phyloP scores from a whole-genome alignment of 345 rosid genomes.

The Eucalyptus fibrosa region DNA sequence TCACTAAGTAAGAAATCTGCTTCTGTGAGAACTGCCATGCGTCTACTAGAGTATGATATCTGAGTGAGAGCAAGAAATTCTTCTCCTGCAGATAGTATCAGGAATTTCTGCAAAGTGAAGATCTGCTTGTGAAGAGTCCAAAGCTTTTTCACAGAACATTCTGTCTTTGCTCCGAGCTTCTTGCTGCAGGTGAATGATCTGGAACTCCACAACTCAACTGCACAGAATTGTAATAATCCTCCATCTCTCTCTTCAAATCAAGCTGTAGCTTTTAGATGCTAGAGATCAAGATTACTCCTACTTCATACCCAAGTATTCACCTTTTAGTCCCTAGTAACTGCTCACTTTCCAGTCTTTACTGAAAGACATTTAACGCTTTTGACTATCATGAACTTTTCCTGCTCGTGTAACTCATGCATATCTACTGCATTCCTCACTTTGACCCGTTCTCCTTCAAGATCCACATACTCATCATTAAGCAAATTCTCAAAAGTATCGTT shows the following conservation, averaged over 20 bases:
- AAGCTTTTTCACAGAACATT: conserved; percentile 25
- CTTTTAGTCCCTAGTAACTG: conserved; percentile 31
- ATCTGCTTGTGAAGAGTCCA: conserved; percentile 39
- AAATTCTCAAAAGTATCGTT: conserved; percentile 49
- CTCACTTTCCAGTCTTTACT: conserved; percentile 38
- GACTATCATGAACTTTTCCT: conserved; percentile 25
- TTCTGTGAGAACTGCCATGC: conserved; percentile 47
- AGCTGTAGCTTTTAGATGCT: conserved; percentile 34
- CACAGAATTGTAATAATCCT: conserved; percentile 34
- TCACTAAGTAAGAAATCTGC: conserved; percentile 39
- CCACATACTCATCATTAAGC: conserved; percentile 51
- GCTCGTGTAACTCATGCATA: conserved; percentile 32
- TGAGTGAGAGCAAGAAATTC: conserved; percentile 31
- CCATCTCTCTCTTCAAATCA: conserved; percentile 25
- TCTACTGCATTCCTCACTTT: conserved; percentile 43
- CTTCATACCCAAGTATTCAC: conserved; percentile 27
- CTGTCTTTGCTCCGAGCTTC: conserved; percentile 40
- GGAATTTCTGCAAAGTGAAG: conserved; percentile 50
- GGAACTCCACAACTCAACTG: conserved; percentile 34
- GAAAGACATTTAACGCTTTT: conserved; percentile 31
- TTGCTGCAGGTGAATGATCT: conserved; percentile 36
- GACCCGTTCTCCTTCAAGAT: conserved; percentile 39
- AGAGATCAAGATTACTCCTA: conserved; percentile 27
- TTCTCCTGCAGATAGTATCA: conserved; percentile 48
- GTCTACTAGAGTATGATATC: conserved; percentile 37